These are phyloP conservation scores for Daldinia eschscholtzii DNA, from an alignment of 2,329 filamentous ascomycete species.

Conservation along the genomic window DNA sequence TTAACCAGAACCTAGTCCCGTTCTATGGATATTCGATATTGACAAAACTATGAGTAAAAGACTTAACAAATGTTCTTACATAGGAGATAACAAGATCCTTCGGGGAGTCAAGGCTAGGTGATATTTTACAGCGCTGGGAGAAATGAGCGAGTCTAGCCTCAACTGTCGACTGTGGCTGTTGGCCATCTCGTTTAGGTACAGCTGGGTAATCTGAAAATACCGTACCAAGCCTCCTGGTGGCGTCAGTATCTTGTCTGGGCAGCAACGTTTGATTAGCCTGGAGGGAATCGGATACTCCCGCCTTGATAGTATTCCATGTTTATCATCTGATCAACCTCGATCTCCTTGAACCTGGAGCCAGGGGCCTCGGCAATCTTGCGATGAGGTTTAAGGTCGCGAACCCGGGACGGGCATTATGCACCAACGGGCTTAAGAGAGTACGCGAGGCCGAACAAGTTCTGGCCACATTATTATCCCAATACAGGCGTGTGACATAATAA, in stretches of 20 bases:
- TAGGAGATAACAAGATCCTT: not conserved
- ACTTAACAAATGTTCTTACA: no score
- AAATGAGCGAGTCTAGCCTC: not conserved
- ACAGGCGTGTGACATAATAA: conserved; percentile 8
- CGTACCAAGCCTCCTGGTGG: not conserved
- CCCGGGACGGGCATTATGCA: conserved; percentile 28
- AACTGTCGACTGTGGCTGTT: not conserved
- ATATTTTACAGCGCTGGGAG: not conserved
- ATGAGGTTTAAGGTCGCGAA: not conserved
- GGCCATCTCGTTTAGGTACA: not conserved
- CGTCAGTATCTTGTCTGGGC: not conserved
- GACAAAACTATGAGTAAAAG: no score
- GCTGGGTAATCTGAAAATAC: not conserved
- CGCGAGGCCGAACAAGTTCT: conserved; percentile 1
- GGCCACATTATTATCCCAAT: not conserved
- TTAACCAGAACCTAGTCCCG: no score
- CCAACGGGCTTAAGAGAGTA: not conserved
- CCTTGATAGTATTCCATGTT: conserved; percentile 17
- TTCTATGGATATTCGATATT: no score
- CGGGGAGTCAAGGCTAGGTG: not conserved
- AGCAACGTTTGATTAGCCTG: not conserved
- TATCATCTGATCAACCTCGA: conserved; percentile 16
- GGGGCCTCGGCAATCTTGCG: not conserved
- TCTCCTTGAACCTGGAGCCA: not conserved
- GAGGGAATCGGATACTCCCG: conserved; percentile 35